Conservation (phyloP, 495 filamentous ascomycete species). For the Chaetomium tenue region DNA sequence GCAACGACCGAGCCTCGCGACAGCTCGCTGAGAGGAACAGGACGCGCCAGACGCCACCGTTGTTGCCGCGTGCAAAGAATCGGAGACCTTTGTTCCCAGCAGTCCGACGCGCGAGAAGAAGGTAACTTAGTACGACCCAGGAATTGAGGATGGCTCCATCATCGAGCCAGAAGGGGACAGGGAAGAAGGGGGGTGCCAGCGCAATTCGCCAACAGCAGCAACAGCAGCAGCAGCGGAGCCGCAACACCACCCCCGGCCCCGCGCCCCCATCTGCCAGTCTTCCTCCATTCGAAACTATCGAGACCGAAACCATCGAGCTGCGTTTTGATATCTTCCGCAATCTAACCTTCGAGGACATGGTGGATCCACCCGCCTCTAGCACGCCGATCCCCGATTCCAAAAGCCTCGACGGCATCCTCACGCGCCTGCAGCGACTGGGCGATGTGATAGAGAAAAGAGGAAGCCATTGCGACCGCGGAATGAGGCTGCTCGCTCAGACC, state of each 20-base stretch:
- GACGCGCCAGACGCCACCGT: slow-evolving; percentile 15
- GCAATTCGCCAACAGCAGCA: slow-evolving; percentile 58
- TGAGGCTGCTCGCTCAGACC: slow-evolving; percentile 64
- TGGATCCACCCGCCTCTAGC: slow-evolving; percentile 61
- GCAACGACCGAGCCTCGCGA: slow-evolving; percentile 20
- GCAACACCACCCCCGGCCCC: slow-evolving; percentile 80
- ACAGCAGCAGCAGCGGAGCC: slow-evolving; percentile 63
- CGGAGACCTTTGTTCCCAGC: neutral
- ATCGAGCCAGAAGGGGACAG: slow-evolving; percentile 67
- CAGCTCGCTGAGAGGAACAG: neutral
- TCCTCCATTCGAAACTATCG: slow-evolving; percentile 55
- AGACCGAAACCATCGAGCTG: slow-evolving; percentile 65
- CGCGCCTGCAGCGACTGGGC: slow-evolving; percentile 63
- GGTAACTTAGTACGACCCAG: neutral
- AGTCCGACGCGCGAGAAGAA: neutral
- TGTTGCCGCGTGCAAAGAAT: neutral
- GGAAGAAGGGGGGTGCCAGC: slow-evolving; percentile 65
- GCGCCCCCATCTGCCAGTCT: slow-evolving; percentile 49
- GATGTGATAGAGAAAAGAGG: slow-evolving; percentile 64
- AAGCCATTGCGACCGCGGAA: slow-evolving; percentile 65
- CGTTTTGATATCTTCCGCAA: slow-evolving; percentile 48
- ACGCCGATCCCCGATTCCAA: slow-evolving; percentile 71
- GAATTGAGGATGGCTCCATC: slow-evolving; percentile 47
- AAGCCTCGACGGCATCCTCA: slow-evolving; percentile 65
- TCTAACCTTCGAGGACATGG: slow-evolving; percentile 68